Evolutionary conservation across 495 filamentous ascomycete genomes (phyloP).

Genomic region (Platismatia glauca): DNA sequence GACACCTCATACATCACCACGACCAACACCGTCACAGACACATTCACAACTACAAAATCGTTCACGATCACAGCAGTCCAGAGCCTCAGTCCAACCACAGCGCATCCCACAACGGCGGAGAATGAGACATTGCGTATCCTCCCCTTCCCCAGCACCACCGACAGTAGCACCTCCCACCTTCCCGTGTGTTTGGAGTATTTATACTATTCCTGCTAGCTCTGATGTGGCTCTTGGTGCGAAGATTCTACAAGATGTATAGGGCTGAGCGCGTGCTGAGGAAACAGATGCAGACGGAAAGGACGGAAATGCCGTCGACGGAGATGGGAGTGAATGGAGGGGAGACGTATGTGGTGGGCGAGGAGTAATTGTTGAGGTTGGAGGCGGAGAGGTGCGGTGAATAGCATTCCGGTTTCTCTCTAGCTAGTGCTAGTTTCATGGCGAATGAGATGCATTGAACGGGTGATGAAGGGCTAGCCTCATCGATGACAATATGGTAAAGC

Average conservation of each 20-base stretch:
- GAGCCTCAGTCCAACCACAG: background rate
- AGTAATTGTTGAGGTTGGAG: background rate
- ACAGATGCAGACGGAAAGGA: slow-evolving; percentile 11
- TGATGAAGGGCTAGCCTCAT: background rate
- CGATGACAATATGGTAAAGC: too few relatives aligned
- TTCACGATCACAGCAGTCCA: background rate
- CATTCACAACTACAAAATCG: background rate
- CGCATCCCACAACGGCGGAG: background rate
- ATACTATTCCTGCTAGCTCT: background rate
- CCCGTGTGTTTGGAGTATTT: background rate
- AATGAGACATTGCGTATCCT: too few relatives aligned
- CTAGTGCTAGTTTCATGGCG: too few relatives aligned
- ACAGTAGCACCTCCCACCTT: too few relatives aligned
- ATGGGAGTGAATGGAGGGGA: background rate
- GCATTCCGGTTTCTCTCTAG: too few relatives aligned
- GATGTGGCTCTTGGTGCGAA: background rate
- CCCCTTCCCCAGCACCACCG: too few relatives aligned
- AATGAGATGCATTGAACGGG: too few relatives aligned
- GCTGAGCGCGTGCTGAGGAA: slow-evolving; percentile 11
- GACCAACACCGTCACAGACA: background rate
- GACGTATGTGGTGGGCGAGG: background rate
- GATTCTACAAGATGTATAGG: slow-evolving; percentile 4
- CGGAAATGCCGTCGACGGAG: background rate
- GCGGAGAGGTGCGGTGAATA: too few relatives aligned
- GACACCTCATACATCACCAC: background rate